Evolutionary conservation across 1,284 basidiomycete genomes (phyloP), one percentile per base, ranked within the genome.

Genomic region (Naganishia liquefaciens): DNA sequence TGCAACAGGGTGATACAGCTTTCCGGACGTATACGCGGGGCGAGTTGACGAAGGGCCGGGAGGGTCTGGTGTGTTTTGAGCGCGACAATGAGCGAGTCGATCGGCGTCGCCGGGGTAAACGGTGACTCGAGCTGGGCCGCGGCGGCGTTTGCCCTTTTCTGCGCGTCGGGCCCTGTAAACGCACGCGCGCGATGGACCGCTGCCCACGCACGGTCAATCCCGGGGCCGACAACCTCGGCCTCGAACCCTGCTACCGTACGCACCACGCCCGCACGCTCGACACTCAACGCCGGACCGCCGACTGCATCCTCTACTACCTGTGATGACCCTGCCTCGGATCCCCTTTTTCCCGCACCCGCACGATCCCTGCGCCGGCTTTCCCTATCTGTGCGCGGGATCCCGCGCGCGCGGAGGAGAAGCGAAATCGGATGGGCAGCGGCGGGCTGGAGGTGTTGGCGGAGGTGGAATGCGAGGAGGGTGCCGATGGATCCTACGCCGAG

Each of bases 1-100:
- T 96, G 91, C 55, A 96, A 78, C 6, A 99, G 84, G 1, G 95
- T 89, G 69, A 98, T 86, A 28, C 93, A 96, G 50, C 88, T 89
- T 60, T 84, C 76, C 0, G 84, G 77, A 5, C 83, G 82, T 30
- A 97, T 78, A 23, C 92, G 85, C 10, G 84, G 84, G 5, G 84
- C 77, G 54, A 98, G 82, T 3, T 79, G 74, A 27, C 80, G 77
- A 37, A 98, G 73, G 3, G 88, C 87, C 1, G 75, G 70, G 0
- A 87, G 55, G 0, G 89, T 89, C 15, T 85, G 80, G 23, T 87
- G 83, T 0, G 90, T 88, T 76, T 94, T 95, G 64, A 90, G 86
- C 39, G 91, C 85, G 70, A 97, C 84, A 74, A 98, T 83, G 62
- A 98, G 84, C 0, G 88, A 86, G 37, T 87, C 82, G 72, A 90